Evolutionary conservation across 768 basidiomycete genomes (phyloP), one percentile per base, ranked within the genome.

Genomic region (Favolaschia claudopus): DNA sequence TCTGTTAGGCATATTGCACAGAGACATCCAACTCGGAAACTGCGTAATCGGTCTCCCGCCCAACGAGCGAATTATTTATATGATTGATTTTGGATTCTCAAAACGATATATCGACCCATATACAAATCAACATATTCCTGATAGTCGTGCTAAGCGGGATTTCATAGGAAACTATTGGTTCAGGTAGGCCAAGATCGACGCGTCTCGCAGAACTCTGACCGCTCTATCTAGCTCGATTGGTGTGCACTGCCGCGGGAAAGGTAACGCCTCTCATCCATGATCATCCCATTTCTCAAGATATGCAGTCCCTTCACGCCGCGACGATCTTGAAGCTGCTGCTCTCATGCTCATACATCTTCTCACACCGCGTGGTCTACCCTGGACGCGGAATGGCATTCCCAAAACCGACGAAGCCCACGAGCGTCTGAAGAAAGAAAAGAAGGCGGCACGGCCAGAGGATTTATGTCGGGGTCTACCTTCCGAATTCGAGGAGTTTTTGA

Each of bases 161-260:
- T 92, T 93, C 62, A 85, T 92, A 49, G 91, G 91, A 24, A 93
- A 93, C 69, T 93, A 92, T 69, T 93, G 89, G 89, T 93, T 93
- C 69, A 87, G 85, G 76, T 88, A 51, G 56, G 75, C 62, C 5
- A 12, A 31, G 24, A 38, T n/a, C 27, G 6, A 28, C 29, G 17
- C 19, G 7, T 24, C 31, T 38, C 7, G 27, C n/a, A 20, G 27
- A 27, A 19, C 27, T 39, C 42, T 53, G 46, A 58, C 55, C 49
- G 56, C 5, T 43, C 25, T 24, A 6, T 62, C 25, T 62, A 84
- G 85, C 43, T 89, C 91, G 12, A 82, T 92, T 4, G 84, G 82
- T 36, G 91, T 92, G 12, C 91, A 93, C 70, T 93, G 91, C 65
- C 84, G 85, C 44, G 88, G 88, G 51, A 87, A 85, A 80, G 89